Evolutionary conservation across 2,329 filamentous ascomycete species (phyloP), one percentile per base, ranked within the genome.

Genomic region (Lithohypha guttulata): DNA sequence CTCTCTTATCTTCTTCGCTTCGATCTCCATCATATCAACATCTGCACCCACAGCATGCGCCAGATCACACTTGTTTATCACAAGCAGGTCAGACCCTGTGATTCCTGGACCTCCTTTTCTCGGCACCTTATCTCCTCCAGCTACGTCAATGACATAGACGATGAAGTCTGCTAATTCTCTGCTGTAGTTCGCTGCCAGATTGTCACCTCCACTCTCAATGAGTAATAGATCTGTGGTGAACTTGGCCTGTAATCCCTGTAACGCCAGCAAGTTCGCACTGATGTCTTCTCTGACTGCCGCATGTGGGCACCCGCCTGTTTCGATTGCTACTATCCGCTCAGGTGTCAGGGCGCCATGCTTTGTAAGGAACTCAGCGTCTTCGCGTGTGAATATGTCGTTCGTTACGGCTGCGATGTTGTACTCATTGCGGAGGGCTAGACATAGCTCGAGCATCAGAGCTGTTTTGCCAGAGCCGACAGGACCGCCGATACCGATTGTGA

Each of bases 221-320:
- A 98, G 76, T 17, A 98, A 73, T 15, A 98, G 61, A 56, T 96
- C 84, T 0, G 86, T 77, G 29, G 66, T 61, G 69, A 93, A 93
- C 48, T 81, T 75, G 41, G 70, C 69, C 62, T 96, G 89, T 34
- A 96, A 71, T 52, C 87, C 81, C 55, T 94, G 89, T 26, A 98
- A 75, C 0, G 89, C 91, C 40, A 86, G 83, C 3, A 98, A 78
- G 66, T 98, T 98, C 50, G 84, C 79, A 25, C 78, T 84, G 55
- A 98, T 95, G 64, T 98, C 91, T 69, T 98, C 91, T 50, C 91
- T 84, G 43, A 96, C 91, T 26, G 91, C 91, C 44, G 91, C 91
- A 66, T 98, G 91, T 0, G 91, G 91, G 58, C 91, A 96, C 9
- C 91, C 91, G 51, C 91, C 91, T 2, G 91, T 98, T 65, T 98